Base-by-base conservation (phyloP, 2,329 filamentous ascomycete genomes). In the Sporothrix sp. region DNA sequence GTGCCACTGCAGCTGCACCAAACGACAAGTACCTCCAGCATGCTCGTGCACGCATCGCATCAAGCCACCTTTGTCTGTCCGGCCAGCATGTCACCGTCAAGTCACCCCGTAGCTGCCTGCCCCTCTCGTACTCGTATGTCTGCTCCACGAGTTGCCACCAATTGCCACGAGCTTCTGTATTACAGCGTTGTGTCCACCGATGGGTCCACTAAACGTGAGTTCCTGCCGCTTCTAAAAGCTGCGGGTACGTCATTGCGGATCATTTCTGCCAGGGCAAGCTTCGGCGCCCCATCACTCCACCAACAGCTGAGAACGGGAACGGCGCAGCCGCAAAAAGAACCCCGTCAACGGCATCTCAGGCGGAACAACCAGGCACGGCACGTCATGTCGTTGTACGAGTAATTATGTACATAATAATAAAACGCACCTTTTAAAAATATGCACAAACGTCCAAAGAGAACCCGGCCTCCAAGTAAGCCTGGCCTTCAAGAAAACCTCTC, bases 221-320 rank as follows among this genome's bases (percentile, higher is more conserved):
- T 39, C 45, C 39, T 48, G 16, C 35, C 35, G 35, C 25, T 38
- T 48, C 46, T 21, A n/a, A 10, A 27, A 18, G 25, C 46, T 48
- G 27, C 20, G 18, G 33, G 18, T 48, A 48, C 46, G 46, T 48
- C 46, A 48, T 48, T 48, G 46, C 28, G 36, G 46, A 20, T 30
- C 30, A 7, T 2, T 25, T 25, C 23, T 35, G 25, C 25, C 30
- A 25, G 43, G 43, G 43, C 43, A 7, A 25, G 43, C 20, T 16
- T 23, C 42, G 23, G 11, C 28, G 25, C 27, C n/a, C 25, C 40
- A 43, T 43, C 27, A 44, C 27, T 44, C 40, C 40, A 44, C 40
- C 23, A 42, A 11, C 28, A 36, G n/a, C 13, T n/a, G n/a, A n/a
- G n/a, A 4, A 7, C n/a, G 7, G 27, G 10, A 3, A 20, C n/a